Percentiles rank a stretch among this genome's conserved stretches.
Evolutionary conservation across 768 basidiomycete species (phyloP).

Genomic region (Boletus patriciae): DNA sequence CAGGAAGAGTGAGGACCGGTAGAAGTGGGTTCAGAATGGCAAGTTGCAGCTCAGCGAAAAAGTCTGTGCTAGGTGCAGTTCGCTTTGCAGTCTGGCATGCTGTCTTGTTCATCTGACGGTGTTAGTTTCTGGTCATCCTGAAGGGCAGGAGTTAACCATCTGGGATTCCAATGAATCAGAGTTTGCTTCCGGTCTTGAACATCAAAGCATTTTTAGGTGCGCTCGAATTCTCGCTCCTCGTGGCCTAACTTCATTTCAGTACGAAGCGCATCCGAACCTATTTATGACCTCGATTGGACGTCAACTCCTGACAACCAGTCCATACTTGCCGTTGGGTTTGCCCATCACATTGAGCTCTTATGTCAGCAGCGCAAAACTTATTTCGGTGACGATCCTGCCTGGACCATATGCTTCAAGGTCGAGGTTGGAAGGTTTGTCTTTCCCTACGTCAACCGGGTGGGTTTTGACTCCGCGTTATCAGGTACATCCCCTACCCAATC

Average conservation of each 20-base stretch:
- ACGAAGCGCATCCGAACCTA: slow-evolving; percentile 45
- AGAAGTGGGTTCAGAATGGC: slow-evolving; percentile 65
- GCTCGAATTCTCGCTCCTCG: slow-evolving; percentile 8
- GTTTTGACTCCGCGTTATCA: slow-evolving; percentile 28
- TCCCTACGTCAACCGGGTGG: not conserved
- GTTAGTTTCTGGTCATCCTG: slow-evolving; percentile 57
- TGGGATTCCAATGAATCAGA: slow-evolving; percentile 97
- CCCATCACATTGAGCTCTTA: slow-evolving; percentile 77
- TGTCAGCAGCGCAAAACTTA: slow-evolving; percentile 93
- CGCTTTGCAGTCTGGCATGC: not conserved
- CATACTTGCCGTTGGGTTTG: slow-evolving; percentile 86
- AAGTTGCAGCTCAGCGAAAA: slow-evolving; percentile 87
- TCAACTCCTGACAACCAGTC: slow-evolving; percentile 89
- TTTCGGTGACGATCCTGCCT: slow-evolving; percentile 77
- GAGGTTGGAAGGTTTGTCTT: slow-evolving; percentile 65
- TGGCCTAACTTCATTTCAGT: not conserved
- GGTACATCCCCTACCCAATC: slow-evolving; percentile 76
- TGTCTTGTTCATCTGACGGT: slow-evolving; percentile 3
- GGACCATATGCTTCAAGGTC: slow-evolving; percentile 70
- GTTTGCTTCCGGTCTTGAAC: slow-evolving; percentile 89
- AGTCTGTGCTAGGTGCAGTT: slow-evolving; percentile 78
- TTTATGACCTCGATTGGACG: slow-evolving; percentile 91
- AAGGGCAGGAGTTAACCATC: slow-evolving; percentile 82
- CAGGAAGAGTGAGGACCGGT: slow-evolving; percentile 73
- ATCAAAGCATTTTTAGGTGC: slow-evolving; percentile 60